phyloP scores from a whole-genome alignment of 2,329 filamentous ascomycete species.

The Colletotrichum euphorbiae region DNA sequence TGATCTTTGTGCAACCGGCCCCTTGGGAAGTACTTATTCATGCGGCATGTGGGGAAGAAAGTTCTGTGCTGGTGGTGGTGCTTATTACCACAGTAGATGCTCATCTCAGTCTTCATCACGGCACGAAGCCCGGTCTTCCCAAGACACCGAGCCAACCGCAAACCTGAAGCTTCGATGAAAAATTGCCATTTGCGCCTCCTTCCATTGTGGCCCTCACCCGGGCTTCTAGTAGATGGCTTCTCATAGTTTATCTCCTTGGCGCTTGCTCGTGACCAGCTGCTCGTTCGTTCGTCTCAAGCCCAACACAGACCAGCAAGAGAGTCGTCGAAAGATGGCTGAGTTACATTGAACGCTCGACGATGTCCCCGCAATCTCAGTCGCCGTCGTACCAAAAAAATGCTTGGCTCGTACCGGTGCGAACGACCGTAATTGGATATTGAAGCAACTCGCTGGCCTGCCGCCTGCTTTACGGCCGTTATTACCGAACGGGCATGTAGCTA shows the following conservation, averaged over 20 bases:
- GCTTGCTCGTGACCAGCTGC: conserved; percentile 7
- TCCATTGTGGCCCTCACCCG: conserved; percentile 8
- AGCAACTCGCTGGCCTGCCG: conserved; percentile 6
- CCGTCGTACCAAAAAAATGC: conserved; percentile 3
- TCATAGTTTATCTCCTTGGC: background rate
- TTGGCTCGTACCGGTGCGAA: background rate
- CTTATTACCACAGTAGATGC: background rate
- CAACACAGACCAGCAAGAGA: conserved; percentile 1
- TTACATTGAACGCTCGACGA: background rate
- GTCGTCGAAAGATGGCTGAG: conserved; percentile 1
- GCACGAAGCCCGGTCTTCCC: conserved; percentile 22
- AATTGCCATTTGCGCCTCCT: conserved; percentile 18
- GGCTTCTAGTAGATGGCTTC: conserved; percentile 1
- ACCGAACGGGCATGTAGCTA: background rate
- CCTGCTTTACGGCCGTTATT: conserved; percentile 35
- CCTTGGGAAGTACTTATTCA: conserved; percentile 22
- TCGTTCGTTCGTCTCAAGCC: background rate
- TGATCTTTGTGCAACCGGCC: conserved; percentile 37
- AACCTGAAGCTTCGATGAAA: conserved; percentile 6
- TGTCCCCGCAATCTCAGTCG: background rate
- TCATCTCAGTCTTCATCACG: conserved; percentile 26
- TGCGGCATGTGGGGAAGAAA: conserved; percentile 14
- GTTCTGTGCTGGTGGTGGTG: conserved; percentile 9
- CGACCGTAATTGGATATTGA: background rate
- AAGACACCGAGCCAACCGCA: conserved; percentile 28